phyloP scores from a whole-genome alignment of 148 eudicot genomes.

The Agrostemma githago region DNA sequence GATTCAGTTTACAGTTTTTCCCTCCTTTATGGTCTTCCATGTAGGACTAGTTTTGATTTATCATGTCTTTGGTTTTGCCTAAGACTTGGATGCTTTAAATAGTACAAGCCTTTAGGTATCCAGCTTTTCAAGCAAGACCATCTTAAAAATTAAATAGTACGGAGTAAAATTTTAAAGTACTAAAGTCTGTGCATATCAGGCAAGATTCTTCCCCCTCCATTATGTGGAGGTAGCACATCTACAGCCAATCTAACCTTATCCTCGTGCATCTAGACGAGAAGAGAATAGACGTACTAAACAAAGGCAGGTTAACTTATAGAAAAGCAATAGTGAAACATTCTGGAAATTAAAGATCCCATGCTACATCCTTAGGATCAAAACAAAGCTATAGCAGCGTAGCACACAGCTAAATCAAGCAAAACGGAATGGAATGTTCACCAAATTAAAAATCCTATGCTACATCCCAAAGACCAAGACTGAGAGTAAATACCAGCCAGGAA shows the following conservation, averaged over 20 bases:
- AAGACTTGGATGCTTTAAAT: not conserved
- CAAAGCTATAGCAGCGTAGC: not conserved
- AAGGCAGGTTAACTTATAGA: not conserved
- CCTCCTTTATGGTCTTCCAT: not conserved
- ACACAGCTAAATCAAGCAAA: slow-evolving; percentile 1
- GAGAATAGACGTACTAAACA: not conserved
- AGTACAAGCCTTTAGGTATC: not conserved
- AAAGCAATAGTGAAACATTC: not conserved
- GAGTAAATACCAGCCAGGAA: not conserved
- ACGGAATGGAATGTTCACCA: not conserved
- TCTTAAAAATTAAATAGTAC: not conserved
- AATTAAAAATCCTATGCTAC: not conserved
- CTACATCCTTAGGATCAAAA: not conserved
- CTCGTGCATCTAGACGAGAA: not conserved
- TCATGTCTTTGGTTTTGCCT: not conserved
- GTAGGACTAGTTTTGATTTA: not conserved
- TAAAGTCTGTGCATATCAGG: not conserved
- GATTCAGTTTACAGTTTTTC: not conserved
- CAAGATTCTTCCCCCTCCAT: not conserved
- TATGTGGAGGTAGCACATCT: not conserved
- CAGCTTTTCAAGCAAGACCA: not conserved
- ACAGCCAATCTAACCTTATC: not conserved
- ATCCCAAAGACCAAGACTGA: not conserved
- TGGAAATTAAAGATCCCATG: slow-evolving; percentile 1
- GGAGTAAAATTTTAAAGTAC: not conserved